Evolutionary conservation across 306 rosid species (phyloP).

Genomic region (Vicia villosa): DNA sequence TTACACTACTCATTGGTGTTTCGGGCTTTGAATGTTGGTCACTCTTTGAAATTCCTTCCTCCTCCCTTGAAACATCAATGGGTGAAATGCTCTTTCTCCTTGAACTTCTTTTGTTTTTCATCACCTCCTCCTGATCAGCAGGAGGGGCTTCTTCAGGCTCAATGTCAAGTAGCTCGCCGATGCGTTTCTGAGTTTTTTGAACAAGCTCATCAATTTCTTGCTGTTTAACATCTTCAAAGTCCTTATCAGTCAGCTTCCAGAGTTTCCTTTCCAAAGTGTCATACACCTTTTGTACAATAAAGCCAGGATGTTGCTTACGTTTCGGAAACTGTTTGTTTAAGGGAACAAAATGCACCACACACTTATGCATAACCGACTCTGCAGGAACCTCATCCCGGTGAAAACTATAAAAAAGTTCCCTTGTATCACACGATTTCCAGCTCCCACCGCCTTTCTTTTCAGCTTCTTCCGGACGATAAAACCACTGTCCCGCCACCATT

Average conservation of each 20-base stretch:
- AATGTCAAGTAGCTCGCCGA: slow-evolving; percentile 75
- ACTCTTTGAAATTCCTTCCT: slow-evolving; percentile 51
- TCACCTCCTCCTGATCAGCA: slow-evolving; percentile 61
- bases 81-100: slow-evolving; percentile 72
- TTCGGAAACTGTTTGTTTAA: slow-evolving; percentile 79
- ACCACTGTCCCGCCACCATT: slow-evolving; percentile 92
- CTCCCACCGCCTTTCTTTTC: slow-evolving; percentile 78
- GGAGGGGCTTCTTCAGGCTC: slow-evolving; percentile 60
- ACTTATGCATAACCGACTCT: slow-evolving; percentile 94
- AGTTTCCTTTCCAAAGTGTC: slow-evolving; percentile 91
- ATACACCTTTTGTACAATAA: slow-evolving; percentile 87
- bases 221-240: slow-evolving; percentile 79
- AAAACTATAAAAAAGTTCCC: slow-evolving; percentile 94
- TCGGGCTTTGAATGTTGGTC: slow-evolving; percentile 66
- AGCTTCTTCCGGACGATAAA: slow-evolving; percentile 99
- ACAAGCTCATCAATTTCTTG: slow-evolving; percentile 86
- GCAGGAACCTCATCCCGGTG: slow-evolving; percentile 97
- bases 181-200: slow-evolving; percentile 66
- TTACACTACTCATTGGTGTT: slow-evolving; percentile 67
- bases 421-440: slow-evolving; percentile 91
- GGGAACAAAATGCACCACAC: slow-evolving; percentile 91
- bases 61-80: slow-evolving; percentile 70
- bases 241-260: slow-evolving; percentile 90
- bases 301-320: slow-evolving; percentile 91
- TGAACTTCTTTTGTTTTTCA: slow-evolving; percentile 59